A percentile compares a stretch with the other conserved stretches of the same genome.
Evolutionary conservation across 2,329 filamentous ascomycete species (phyloP).

Genomic region (Botryotinia convoluta): DNA sequence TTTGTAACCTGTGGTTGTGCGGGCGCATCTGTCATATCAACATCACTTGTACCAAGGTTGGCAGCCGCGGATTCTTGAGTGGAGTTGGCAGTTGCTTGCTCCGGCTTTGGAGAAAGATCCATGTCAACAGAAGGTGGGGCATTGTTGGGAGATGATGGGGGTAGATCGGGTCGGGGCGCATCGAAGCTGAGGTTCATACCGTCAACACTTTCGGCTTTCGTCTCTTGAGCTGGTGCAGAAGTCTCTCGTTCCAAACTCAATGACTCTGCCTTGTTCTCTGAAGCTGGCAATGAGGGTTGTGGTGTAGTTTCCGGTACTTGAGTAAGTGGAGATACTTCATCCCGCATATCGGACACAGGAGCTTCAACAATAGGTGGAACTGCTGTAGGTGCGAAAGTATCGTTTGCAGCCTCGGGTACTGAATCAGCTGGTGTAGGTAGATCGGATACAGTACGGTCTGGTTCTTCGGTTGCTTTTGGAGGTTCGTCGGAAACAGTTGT

Average conservation of each 20-base stretch:
- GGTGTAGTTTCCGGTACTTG: constrained; percentile 13
- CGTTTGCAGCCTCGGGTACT: constrained; percentile 31
- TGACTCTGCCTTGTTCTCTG: constrained; percentile 7
- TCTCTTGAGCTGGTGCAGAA: not conserved
- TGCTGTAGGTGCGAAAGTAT: constrained; percentile 29
- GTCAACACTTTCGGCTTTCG: constrained; percentile 2
- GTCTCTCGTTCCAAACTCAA: not conserved
- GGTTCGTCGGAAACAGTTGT: constrained; percentile 18
- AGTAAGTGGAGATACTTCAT: constrained; percentile 25
- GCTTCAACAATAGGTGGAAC: constrained; percentile 37
- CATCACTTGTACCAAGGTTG: constrained; percentile 26
- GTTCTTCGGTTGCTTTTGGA: not conserved
- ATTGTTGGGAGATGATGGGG: constrained; percentile 17
- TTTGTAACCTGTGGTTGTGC: constrained; percentile 47
- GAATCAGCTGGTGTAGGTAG: constrained; percentile 25
- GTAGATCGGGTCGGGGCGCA: constrained; percentile 13
- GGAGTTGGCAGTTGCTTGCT: not conserved
- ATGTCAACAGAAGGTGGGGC: constrained; percentile 13
- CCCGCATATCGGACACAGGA: constrained; percentile 36
- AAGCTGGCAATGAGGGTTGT: constrained; percentile 1
- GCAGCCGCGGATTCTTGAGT: not conserved
- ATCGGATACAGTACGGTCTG: constrained; percentile 11
- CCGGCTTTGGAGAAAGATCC: not conserved
- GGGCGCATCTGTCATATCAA: constrained; percentile 39
- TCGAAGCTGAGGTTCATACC: constrained; percentile 19